Base-by-base conservation (phyloP, 768 basidiomycete species). In the Leccinum pellstonianum region DNA sequence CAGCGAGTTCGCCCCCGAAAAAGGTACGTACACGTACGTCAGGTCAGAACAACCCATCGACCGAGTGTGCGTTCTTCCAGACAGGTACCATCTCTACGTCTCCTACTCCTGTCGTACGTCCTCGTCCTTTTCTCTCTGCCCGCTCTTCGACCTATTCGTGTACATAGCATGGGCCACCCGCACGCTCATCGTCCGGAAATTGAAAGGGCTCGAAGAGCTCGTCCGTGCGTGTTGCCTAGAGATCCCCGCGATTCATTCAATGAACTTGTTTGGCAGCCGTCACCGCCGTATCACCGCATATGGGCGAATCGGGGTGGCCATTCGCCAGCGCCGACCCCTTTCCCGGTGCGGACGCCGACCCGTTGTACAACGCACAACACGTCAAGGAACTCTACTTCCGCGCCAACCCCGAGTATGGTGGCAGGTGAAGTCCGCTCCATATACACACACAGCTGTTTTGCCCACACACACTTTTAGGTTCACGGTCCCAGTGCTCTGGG, bases 401-500 rank as follows among this genome's bases (percentile, higher is more conserved):
- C 64, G 89, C 83, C 1, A 77, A 92, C 64, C 86, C 87, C 7
- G 68, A 86, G 56, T 97, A 93, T 66, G 64, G 66, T 3, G 93
- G 92, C 54, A 81, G 88, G 86, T 86, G 64, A 23, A 27, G 27
- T 7, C 27, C 7, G 27, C 15, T 3, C 12, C 33, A 5, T 1
- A 2, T 19, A 25, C 17, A 7, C 52, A 31, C 33, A 37, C 25
- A 1, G 7, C 38, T 9, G 11, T 9, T 10, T 43, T 43, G n/a
- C 41, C 41, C 17, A 41, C 41, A 43, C 5, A 5, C 4, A 29
- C 7, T 17, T 5, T 12, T 33, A 85, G 90, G 41, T 93, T 93
- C 79, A 94, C 93, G 2, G 91, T 94, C 9, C 95, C 95, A 5
- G 75, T 93, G 35, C 79, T 99, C 5, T 99, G 93, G 92, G 97